Evolutionary conservation across 108 stramenopile species (phyloP).

Genomic region (Nitzschia palea): DNA sequence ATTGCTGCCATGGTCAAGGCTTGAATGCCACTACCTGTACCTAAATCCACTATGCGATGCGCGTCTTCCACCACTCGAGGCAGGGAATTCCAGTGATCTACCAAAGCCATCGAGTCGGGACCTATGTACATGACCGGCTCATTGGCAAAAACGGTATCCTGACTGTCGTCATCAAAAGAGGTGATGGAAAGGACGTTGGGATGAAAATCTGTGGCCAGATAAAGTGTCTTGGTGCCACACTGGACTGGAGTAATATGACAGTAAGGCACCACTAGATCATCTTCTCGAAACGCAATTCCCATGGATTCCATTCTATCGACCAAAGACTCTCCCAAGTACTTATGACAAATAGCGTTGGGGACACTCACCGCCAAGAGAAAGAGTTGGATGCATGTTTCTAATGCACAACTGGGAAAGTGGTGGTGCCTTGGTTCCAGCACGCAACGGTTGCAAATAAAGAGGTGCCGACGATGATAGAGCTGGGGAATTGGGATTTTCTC

Average conservation of each 20-base stretch:
- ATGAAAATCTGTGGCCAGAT: conserved; percentile 74
- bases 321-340: conserved; percentile 38
- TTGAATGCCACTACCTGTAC: conserved; percentile 78
- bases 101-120: conserved; percentile 76
- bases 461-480: conserved; percentile 22
- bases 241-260: conserved; percentile 59
- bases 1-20: conserved; percentile 42
- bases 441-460: conserved; percentile 26
- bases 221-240: not conserved
- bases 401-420: not conserved
- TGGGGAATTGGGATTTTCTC: not conserved
- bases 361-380: conserved; percentile 22
- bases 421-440: conserved; percentile 23
- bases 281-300: conserved; percentile 51
- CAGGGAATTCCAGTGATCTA: conserved; percentile 52
- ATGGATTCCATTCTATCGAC: conserved; percentile 43
- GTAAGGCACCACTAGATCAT: conserved; percentile 51
- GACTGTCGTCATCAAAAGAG: conserved; percentile 39
- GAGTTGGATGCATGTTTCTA: conserved; percentile 21
- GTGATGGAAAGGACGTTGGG: conserved; percentile 55
- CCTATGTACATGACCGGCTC: conserved; percentile 87
- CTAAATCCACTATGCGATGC: conserved; percentile 50
- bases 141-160: conserved; percentile 27
- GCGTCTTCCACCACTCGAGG: not conserved
- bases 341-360: conserved; percentile 28